Conservation (phyloP, 805 yeast species). For the Saccharomycopsis lassenensis region DNA sequence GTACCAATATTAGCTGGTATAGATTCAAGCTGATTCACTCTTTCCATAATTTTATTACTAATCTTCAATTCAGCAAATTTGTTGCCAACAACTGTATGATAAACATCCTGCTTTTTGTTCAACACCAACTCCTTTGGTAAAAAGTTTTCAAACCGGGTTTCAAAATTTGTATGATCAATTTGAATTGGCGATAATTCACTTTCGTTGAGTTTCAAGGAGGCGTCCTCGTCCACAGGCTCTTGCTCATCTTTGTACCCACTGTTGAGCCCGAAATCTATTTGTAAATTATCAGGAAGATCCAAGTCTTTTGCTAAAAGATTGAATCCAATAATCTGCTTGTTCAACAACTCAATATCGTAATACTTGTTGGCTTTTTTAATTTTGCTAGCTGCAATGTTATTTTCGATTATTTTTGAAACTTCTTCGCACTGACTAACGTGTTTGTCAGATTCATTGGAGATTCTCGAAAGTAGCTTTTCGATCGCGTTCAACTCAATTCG, state of each 20-base stretch:
- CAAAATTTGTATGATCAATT: conserved; percentile 14
- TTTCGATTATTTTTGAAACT: conserved; percentile 22
- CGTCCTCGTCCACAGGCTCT: conserved; percentile 2
- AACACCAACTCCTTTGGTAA: conserved; percentile 10
- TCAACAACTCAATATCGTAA: conserved; percentile 37
- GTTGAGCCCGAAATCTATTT: conserved; percentile 25
- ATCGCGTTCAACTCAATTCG: conserved; percentile 32
- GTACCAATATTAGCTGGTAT: conserved; percentile 66
- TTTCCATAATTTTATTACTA: conserved; percentile 40
- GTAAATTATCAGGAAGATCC: conserved; percentile 48
- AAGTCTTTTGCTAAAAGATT: conserved; percentile 56
- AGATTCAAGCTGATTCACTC: conserved; percentile 51
- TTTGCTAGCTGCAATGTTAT: conserved; percentile 2
- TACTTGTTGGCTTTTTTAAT: conserved; percentile 21
- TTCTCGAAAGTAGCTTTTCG: conserved; percentile 29
- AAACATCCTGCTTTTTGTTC: conserved; percentile 8
- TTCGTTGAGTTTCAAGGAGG: too few species aligned
- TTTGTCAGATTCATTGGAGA: conserved; percentile 31
- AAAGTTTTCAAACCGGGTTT: conserved; percentile 14
- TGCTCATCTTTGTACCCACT: conserved; percentile 3
- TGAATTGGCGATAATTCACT: conserved; percentile 21
- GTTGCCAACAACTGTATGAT: conserved; percentile 31
- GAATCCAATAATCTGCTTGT: conserved; percentile 51
- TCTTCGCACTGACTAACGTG: conserved; percentile 24
- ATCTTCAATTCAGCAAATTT: conserved; percentile 42